Evolutionary conservation across 225 moss, liverwort and hornwort species (phyloP), one percentile per base, ranked within the genome.

Genomic region (Neckera pumila): DNA sequence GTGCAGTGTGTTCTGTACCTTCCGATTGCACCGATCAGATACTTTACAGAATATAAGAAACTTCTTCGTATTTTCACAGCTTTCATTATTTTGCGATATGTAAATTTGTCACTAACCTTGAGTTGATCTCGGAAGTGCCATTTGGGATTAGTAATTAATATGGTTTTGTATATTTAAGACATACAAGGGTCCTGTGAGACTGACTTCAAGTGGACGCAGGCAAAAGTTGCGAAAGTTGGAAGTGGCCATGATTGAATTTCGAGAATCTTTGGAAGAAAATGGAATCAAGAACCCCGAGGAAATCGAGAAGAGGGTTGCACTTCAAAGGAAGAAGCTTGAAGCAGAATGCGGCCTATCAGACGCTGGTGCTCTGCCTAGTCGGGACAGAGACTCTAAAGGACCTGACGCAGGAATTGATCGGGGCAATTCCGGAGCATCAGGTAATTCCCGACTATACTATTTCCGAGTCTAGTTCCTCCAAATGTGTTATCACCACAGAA

Each of bases 181-280:
- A 54, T 70, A 57, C 65, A 43, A 54, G 76, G 33, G 19, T 72
- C 66, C 57, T 49, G 33, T 34, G 33, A 64, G 40, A 75, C 80
- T 83, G 83, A 90, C 84, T 83, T 38, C 49, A 51, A 74, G 33
- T 88, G 47, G 38, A 66, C 47, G 69, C 93, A 99, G 99, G 95
- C 99, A 99, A 97, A 99, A 99, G 89, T 81, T 99, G 92, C 96
- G 99, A 63, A 97, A 94, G 92, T 82, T 99, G 80, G 99, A 99
- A 90, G 97, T 99, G 87, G 94, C 96, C 73, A 91, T 99, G 75
- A 99, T 99, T 90, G 97, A 97, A 86, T 99, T 96, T 71, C 92
- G 99, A 86, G 99, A 97, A 72, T 95, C 96, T n/a, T 89, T 99
- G 80, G 99, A 99, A 93, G 99, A 99, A 89, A 94, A 92, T 76